Evolutionary conservation across 352 stramenopile genomes (phyloP).

Genomic region (Aphanomyces astaci): DNA sequence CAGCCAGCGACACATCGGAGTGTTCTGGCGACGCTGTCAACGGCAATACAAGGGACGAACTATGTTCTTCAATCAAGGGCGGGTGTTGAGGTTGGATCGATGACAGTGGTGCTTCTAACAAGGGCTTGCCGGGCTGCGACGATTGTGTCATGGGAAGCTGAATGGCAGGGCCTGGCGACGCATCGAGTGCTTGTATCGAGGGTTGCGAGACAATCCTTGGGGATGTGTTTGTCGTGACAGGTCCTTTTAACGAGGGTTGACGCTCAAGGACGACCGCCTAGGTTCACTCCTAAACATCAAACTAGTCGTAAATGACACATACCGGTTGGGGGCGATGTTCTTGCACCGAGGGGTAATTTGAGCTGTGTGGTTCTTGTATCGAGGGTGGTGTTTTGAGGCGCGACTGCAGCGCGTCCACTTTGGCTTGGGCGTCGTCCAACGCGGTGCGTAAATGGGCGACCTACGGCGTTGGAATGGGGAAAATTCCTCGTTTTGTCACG

Average conservation of each 20-base stretch:
- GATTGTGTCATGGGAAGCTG: not conserved
- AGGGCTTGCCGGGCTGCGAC: too few relatives aligned
- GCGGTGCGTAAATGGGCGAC: conserved; percentile 16
- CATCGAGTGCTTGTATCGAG: not conserved
- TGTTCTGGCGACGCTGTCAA: not conserved
- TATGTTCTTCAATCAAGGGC: not conserved
- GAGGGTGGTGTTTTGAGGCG: not conserved
- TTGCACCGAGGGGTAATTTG: not conserved
- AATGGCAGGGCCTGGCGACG: not conserved
- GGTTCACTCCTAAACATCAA: too few relatives aligned
- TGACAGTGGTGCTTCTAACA: too few relatives aligned
- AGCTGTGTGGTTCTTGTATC: not conserved
- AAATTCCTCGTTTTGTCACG: not conserved
- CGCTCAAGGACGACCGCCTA: not conserved
- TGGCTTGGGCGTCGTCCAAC: conserved; percentile 9
- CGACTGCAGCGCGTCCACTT: conserved; percentile 33
- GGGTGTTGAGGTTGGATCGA: not conserved
- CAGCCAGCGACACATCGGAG: not conserved
- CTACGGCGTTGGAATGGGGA: not conserved
- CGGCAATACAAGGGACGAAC: not conserved
- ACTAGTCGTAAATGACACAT: not conserved
- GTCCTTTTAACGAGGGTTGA: not conserved
- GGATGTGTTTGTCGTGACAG: not conserved
- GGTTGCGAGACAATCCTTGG: not conserved
- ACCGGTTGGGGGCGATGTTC: not conserved